Conservation (phyloP, 1,139 yeast species). For the Yamadazyma friedrichii region DNA sequence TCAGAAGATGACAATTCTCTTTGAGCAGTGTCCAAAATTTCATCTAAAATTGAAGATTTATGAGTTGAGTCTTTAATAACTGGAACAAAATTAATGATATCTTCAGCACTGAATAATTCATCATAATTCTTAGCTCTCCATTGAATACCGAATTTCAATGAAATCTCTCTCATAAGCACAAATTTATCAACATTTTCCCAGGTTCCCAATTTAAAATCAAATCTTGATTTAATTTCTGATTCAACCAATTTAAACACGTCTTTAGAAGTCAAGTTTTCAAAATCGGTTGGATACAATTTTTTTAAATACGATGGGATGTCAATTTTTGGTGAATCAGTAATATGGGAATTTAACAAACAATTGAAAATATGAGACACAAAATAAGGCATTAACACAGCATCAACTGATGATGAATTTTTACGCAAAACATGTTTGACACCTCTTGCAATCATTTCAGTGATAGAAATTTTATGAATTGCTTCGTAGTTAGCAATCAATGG, state of each 20-base stretch:
- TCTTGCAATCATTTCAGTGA: constrained; percentile 77
- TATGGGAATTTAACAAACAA: constrained; percentile 56
- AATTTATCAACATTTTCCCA: constrained; percentile 1
- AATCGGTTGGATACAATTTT: constrained; percentile 45
- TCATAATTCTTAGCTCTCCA: constrained; percentile 59
- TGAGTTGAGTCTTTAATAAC: constrained; percentile 68
- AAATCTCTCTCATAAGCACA: constrained; percentile 63
- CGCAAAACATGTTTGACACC: constrained; percentile 75
- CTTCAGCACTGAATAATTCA: constrained; percentile 54
- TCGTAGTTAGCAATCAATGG: constrained; percentile 43
- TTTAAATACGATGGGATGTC: constrained; percentile 39
- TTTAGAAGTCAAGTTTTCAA: constrained; percentile 44
- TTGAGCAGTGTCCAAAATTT: constrained; percentile 72
- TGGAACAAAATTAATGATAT: constrained; percentile 71
- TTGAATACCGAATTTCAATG: constrained; percentile 83
- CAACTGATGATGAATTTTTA: constrained; percentile 42
- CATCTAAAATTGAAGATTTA: constrained; percentile 69
- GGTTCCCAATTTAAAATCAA: constrained; percentile 56
- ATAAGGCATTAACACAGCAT: constrained; percentile 55
- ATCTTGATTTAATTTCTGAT: constrained; percentile 56
- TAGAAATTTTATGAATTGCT: constrained; percentile 48
- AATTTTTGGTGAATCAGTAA: constrained; percentile 44
- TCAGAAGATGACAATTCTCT: constrained; percentile 39
- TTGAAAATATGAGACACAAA: constrained; percentile 74
- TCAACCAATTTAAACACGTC: constrained; percentile 44